A percentile compares a stretch with the other conserved stretches of the same genome.
phyloP scores from a whole-genome alignment of 129 eudicot species.

The Chrysanthemum lavandulifolium region DNA sequence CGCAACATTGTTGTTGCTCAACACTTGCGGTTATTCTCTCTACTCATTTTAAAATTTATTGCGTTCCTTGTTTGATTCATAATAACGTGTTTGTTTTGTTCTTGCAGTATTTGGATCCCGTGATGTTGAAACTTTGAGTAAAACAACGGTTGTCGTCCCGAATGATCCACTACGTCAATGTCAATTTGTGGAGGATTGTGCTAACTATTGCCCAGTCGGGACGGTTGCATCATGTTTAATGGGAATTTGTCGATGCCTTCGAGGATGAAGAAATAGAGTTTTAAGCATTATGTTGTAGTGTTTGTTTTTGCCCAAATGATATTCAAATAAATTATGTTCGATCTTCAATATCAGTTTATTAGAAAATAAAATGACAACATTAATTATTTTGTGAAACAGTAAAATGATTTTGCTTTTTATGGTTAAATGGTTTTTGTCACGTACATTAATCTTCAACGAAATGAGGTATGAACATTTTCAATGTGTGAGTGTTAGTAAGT shows the following conservation, averaged over 20 bases:
- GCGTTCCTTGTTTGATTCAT: background rate
- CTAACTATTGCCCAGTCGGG: conserved; percentile 5
- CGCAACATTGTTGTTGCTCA: conserved; percentile 24
- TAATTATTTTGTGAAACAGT: no score
- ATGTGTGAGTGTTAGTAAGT: no score
- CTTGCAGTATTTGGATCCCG: conserved; percentile 8
- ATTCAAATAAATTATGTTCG: no score
- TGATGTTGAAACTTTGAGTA: background rate
- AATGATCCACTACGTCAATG: background rate
- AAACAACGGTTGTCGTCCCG: background rate
- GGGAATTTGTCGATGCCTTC: conserved; percentile 21
- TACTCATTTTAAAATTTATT: background rate
- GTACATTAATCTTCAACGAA: no score
- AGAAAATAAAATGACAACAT: no score
- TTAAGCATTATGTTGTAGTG: background rate
- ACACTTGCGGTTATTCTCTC: conserved; percentile 10
- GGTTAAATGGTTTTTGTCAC: no score
- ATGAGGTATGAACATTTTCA: no score
- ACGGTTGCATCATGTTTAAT: conserved; percentile 18
- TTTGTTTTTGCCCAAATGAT: background rate
- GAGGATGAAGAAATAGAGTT: background rate
- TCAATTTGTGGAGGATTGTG: conserved; percentile 14
- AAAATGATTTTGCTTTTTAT: no score
- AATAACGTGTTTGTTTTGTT: background rate
- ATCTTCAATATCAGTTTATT: no score